These are phyloP conservation scores for Grosmannia huntii DNA, from an alignment of 2,329 filamentous ascomycete species.

Conservation along the genomic window DNA sequence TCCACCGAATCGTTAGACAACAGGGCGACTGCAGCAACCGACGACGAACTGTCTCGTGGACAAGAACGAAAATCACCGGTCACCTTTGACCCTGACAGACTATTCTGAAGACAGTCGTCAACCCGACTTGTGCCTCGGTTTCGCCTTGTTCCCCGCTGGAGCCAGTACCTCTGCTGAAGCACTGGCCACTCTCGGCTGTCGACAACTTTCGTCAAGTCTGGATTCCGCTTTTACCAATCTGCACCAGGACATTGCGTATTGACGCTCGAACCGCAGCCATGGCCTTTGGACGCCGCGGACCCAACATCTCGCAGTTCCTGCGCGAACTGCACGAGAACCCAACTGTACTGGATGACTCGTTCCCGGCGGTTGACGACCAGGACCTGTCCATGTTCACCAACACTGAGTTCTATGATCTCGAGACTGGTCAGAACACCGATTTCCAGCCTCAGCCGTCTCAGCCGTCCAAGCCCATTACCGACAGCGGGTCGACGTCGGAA, in stretches of 20 bases:
- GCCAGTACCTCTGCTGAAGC: background rate
- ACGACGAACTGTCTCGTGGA: background rate
- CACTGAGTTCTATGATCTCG: slow-evolving; percentile 70
- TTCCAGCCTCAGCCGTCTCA: slow-evolving; percentile 39
- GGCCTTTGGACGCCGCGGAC: slow-evolving; percentile 61
- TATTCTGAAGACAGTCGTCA: background rate
- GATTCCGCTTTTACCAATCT: slow-evolving; percentile 3
- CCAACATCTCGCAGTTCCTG: slow-evolving; percentile 84
- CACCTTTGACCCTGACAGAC: background rate
- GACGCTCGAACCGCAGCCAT: slow-evolving; percentile 28
- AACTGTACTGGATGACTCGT: slow-evolving; percentile 23
- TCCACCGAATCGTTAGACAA: background rate
- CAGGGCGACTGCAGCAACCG: background rate
- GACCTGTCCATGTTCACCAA: slow-evolving; percentile 73
- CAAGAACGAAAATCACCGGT: background rate
- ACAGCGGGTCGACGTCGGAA: slow-evolving; percentile 13
- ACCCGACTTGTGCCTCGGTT: background rate
- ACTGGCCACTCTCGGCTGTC: background rate
- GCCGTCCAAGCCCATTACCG: slow-evolving; percentile 28
- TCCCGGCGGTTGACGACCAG: slow-evolving; percentile 47
- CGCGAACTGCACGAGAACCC: slow-evolving; percentile 70
- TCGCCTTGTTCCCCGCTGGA: background rate
- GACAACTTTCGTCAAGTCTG: background rate
- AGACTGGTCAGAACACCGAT: slow-evolving; percentile 48
- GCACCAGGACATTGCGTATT: background rate